Evolutionary conservation across 768 basidiomycete species (phyloP), one percentile per base, ranked within the genome.

Genomic region (Boletus tomentosulus): DNA sequence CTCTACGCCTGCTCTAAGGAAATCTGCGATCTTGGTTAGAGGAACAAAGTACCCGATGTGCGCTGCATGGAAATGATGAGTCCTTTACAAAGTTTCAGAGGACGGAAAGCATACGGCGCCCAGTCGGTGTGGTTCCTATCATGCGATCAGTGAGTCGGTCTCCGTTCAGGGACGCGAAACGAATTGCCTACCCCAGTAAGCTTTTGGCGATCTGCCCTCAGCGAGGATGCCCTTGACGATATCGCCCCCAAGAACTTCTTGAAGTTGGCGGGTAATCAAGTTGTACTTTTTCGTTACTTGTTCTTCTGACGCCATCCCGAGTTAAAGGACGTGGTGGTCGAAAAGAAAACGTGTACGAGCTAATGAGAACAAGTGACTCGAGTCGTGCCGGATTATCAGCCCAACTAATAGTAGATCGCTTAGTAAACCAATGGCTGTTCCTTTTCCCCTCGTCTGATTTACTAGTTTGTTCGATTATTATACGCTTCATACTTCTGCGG

Each of bases 1-100:
- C 70, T 92, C 86, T 3, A 94, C 93, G n/a, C 85, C 95, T 1
- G 95, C 96, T 39, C 83, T 80, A 42, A 98, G 73, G 71, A 99
- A 98, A 74, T 98, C 96, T 9, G 94, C 92, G 53, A 99, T 91
- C 77, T 99, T 99, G 24, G 84, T 86, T 56, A 98, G 74, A 2
- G 97, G 85, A 0, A 96, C 96, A 68, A 97, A 96, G 78, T 99
- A 99, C 6, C 92, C 97, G 54, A 98, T 87, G 64, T 98, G 97
- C 7, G 96, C 96, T 98, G 63, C 41, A 54, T 13, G 38, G 25
- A 30, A 6, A 24, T 49, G 54, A 47, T 45, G 53, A 51, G 46
- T 51, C 6, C 12, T 42, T 10, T 35, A 10, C 1, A 31, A 39
- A n/a, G 12, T 6, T 25, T 28, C 28, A 19, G 50, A 41, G 11